A percentile compares a stretch with the other conserved stretches of the same genome.
phyloP scores from a whole-genome alignment of 805 yeast species.

The Kuraishia hungarica region DNA sequence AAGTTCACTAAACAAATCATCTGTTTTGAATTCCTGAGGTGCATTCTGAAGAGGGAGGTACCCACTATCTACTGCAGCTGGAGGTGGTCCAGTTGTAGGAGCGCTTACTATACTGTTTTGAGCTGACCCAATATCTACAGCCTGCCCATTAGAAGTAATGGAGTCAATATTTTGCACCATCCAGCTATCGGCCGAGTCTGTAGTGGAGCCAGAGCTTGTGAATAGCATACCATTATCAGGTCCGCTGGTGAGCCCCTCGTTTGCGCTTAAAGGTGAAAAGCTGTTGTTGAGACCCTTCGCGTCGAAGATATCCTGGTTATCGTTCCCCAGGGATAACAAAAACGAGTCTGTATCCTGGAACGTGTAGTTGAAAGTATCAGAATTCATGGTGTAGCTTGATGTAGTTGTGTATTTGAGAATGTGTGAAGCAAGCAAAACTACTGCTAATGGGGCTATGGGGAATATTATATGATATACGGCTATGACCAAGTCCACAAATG shows the following conservation, averaged over 20 bases:
- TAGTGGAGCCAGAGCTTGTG: neutral
- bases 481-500: too few relatives aligned
- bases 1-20: neutral
- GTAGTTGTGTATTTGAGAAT: slow-evolving; percentile 2
- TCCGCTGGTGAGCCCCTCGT: neutral
- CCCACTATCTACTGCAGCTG: too few relatives aligned
- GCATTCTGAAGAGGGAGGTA: too few relatives aligned
- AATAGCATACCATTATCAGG: neutral
- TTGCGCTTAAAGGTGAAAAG: neutral
- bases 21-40: neutral
- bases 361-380: slow-evolving; percentile 12
- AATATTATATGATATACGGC: too few relatives aligned
- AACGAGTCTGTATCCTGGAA: slow-evolving; percentile 20
- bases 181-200: neutral
- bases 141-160: neutral
- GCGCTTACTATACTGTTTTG: neutral
- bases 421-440: neutral
- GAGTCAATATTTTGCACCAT: neutral
- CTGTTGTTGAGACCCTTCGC: neutral
- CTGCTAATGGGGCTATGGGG: too few relatives aligned
- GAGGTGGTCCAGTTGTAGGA: neutral
- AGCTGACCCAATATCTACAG: neutral
- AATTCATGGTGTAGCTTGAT: neutral
- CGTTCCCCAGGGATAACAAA: slow-evolving; percentile 14
- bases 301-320: neutral